A percentile compares a stretch with the other conserved stretches of the same genome.
These are phyloP conservation scores for Alisma plantagoaquatica DNA, from an alignment of 106 monocot genomes.

Conservation along the genomic window DNA sequence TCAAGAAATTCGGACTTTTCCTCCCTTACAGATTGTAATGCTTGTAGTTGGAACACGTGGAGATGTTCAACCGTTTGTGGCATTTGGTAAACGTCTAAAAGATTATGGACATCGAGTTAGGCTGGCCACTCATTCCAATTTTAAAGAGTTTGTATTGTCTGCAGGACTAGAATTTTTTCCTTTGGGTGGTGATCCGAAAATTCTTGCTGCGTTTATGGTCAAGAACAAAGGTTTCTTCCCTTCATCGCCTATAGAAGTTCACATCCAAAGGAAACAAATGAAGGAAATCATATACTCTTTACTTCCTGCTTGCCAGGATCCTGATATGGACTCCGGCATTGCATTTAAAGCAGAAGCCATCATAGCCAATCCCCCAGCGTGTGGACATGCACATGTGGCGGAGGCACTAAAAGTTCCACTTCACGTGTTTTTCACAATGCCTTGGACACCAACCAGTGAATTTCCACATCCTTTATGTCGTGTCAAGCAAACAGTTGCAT, in stretches of 20 bases:
- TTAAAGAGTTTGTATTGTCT: conserved; percentile 93
- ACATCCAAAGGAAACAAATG: conserved; percentile 81
- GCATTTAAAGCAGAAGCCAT: conserved; percentile 87
- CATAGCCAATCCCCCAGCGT: conserved; percentile 96
- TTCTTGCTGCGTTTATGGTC: conserved; percentile 97
- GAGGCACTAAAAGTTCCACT: conserved; percentile 84
- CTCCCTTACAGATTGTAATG: conserved; percentile 89
- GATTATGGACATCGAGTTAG: conserved; percentile 93
- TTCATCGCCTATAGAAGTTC: conserved; percentile 83
- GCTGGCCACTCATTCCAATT: conserved; percentile 96
- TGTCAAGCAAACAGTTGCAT: conserved; percentile 67
- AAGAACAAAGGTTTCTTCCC: conserved; percentile 99
- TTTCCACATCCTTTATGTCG: conserved; percentile 75
- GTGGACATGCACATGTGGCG: conserved; percentile 89
- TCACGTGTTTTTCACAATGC: conserved; percentile 90
- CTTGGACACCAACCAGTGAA: conserved; percentile 91
- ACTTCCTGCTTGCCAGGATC: conserved; percentile 72
- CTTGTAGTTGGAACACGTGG: conserved; percentile 97
- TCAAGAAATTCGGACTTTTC: conserved; percentile 42
- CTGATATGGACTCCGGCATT: conserved; percentile 80
- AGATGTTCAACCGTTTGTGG: conserved; percentile 98
- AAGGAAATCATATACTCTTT: conserved; percentile 96
- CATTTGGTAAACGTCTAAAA: conserved; percentile 94
- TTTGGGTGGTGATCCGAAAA: conserved; percentile 88
- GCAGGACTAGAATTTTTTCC: conserved; percentile 95